Evolutionary conservation across 176 grass and related monocot genomes (phyloP), one percentile per base, ranked within the genome.

Genomic region (Musa schizocarpa): DNA sequence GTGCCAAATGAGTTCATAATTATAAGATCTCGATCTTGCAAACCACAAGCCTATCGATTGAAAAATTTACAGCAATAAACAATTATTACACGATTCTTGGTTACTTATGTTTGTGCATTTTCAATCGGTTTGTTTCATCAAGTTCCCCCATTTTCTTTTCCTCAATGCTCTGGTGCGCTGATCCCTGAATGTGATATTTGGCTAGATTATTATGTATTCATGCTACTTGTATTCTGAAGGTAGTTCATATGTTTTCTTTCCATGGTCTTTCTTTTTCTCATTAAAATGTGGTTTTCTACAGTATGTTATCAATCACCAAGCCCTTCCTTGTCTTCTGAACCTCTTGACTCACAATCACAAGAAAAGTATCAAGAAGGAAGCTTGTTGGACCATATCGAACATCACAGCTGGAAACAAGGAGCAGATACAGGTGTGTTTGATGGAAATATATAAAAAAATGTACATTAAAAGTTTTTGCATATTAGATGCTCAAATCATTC

Each of bases 341-440:
- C 84, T 98, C 11, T 83, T 93, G 88, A 89, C 94, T 1, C 80
- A 93, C 78, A 98, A 82, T 77, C 90, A 91, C 79, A 93, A 98
- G 83, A 98, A 98, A 77, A 98, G 94, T 73, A 98, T 98, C 43
- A 98, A 98, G 78, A 98, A 98, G 77, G 94, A 98, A 84, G 94
- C 94, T 71, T 98, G 94, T 70, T 98, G 94, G 94, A 98, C 94
- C 4, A 93, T 93, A 80, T 93, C 90, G 52, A 98, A 98, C 86
- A 93, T 93, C 77, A 93, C 94, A 75, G 94, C 94, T 81, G 94
- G 94, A 69, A 93, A 98, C 86, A 93, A 98, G 89, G 90, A 98
- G 58, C 94, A 98, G 81, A 98, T 98, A 72, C 90, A 98, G 90
- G 94, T 97, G 75, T 65, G 11, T 51, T 77, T 19, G 72, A 20